Conservation (phyloP, 495 filamentous ascomycete species). For the Bacidia rubella region DNA sequence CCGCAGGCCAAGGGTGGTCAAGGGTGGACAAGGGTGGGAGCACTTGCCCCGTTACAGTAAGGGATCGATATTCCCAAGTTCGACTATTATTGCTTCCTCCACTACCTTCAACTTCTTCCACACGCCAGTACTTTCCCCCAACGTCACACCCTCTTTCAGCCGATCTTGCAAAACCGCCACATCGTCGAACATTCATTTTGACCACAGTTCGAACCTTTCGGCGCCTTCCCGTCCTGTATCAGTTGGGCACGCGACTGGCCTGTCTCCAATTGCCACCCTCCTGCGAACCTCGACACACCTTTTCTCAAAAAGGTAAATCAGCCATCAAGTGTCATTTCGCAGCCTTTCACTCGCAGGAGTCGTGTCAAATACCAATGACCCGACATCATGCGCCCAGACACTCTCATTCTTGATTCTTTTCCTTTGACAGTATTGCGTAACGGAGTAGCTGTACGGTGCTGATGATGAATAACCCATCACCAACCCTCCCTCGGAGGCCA, state of each 20-base stretch:
- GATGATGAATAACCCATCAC: conserved; percentile 9
- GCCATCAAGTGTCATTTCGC: too few relatives aligned
- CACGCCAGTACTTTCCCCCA: background rate
- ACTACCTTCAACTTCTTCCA: background rate
- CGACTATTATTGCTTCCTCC: background rate
- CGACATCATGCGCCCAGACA: background rate
- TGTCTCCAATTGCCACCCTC: background rate
- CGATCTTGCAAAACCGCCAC: background rate
- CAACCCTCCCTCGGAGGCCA: conserved; percentile 5
- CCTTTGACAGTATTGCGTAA: background rate
- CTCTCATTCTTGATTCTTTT: background rate
- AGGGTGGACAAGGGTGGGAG: background rate
- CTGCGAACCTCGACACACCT: background rate
- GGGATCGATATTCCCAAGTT: background rate
- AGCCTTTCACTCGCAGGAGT: background rate
- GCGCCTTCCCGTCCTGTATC: background rate
- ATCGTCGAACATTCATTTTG: background rate
- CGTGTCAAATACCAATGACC: background rate
- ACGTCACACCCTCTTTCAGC: background rate
- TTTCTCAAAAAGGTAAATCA: background rate
- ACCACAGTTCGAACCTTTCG: background rate
- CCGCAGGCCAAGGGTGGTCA: too few relatives aligned
- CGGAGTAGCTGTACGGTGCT: background rate
- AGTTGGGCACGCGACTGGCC: background rate
- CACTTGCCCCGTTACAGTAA: conserved; percentile 3